Conservation (phyloP, 108 stramenopile species). For the Schizochytrium sp. region DNA sequence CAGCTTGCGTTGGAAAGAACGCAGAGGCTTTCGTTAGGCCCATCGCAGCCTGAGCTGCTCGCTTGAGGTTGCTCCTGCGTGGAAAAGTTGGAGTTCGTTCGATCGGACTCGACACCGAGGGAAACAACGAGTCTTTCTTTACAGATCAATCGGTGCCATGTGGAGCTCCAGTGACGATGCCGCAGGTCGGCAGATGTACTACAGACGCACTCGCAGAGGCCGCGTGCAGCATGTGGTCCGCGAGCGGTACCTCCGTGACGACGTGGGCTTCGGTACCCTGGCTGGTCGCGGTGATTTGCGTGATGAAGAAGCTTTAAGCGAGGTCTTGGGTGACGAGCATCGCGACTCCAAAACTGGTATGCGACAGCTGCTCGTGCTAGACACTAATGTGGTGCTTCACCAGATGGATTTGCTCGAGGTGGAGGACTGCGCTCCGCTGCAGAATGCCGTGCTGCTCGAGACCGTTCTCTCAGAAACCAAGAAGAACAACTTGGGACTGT, state of each 20-base stretch:
- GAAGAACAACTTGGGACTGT: conserved; percentile 63
- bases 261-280: conserved; percentile 68
- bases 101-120: too few species aligned
- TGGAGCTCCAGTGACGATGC: neutral
- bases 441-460: conserved; percentile 57
- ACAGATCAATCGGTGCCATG: neutral
- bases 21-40: too few species aligned
- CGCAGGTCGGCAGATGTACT: neutral
- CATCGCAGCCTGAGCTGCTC: too few species aligned
- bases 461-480: conserved; percentile 67
- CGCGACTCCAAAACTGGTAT: neutral
- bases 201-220: conserved; percentile 58
- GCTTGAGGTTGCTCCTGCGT: too few species aligned
- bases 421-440: conserved; percentile 33
- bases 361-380: conserved; percentile 68
- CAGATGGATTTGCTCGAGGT: conserved; percentile 78
- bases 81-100: too few species aligned
- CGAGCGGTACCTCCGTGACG: conserved; percentile 74
- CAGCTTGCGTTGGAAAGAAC: too few species aligned
- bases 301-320: neutral
- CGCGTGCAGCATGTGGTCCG: conserved; percentile 64
- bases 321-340: neutral
- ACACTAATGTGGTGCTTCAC: conserved; percentile 78
- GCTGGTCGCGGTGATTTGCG: neutral
- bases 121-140: too few species aligned